A percentile compares a stretch with the other conserved stretches of the same genome.
These are phyloP conservation scores for Xylariomycetidae sp. DNA, from an alignment of 2,329 filamentous ascomycete genomes.

Conservation along the genomic window DNA sequence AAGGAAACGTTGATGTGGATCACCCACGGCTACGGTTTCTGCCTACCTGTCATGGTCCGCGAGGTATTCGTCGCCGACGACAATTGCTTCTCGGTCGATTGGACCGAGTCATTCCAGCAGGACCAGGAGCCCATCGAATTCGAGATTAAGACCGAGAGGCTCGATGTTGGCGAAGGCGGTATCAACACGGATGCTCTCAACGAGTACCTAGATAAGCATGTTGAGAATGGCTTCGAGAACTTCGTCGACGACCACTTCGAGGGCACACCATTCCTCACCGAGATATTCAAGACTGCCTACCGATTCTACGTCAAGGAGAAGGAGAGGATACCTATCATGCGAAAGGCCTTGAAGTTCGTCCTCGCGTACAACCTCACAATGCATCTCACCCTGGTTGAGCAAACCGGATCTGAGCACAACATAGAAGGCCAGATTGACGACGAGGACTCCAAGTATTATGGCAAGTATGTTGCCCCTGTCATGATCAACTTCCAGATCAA, in stretches of 20 bases:
- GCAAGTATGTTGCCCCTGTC: slow-evolving; percentile 87
- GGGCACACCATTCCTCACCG: slow-evolving; percentile 89
- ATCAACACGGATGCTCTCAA: slow-evolving; percentile 76
- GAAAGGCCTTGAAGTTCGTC: slow-evolving; percentile 91
- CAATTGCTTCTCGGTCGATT: slow-evolving; percentile 88
- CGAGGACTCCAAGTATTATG: slow-evolving; percentile 79
- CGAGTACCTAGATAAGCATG: slow-evolving; percentile 92
- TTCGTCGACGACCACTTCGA: slow-evolving; percentile 97
- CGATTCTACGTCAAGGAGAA: slow-evolving; percentile 88
- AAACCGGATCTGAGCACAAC: slow-evolving; percentile 72
- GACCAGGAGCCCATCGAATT: slow-evolving; percentile 73
- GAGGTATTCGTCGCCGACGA: slow-evolving; percentile 91
- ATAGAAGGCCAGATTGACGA: slow-evolving; percentile 82
- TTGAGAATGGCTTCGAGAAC: slow-evolving; percentile 84
- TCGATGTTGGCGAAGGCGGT: slow-evolving; percentile 85
- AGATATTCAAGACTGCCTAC: slow-evolving; percentile 94
- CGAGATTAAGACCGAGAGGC: slow-evolving; percentile 79
- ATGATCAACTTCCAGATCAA: slow-evolving; percentile 99
- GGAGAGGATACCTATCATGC: slow-evolving; percentile 82
- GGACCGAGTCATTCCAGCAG: slow-evolving; percentile 73
- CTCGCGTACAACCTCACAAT: slow-evolving; percentile 93
- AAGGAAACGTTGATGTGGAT: slow-evolving; percentile 78
- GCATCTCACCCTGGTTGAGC: slow-evolving; percentile 92
- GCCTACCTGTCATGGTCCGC: slow-evolving; percentile 85
- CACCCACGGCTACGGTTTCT: slow-evolving; percentile 92